These are phyloP conservation scores for Populus hybrid DNA, from an alignment of 441 rosid genomes.

Conservation along the genomic window DNA sequence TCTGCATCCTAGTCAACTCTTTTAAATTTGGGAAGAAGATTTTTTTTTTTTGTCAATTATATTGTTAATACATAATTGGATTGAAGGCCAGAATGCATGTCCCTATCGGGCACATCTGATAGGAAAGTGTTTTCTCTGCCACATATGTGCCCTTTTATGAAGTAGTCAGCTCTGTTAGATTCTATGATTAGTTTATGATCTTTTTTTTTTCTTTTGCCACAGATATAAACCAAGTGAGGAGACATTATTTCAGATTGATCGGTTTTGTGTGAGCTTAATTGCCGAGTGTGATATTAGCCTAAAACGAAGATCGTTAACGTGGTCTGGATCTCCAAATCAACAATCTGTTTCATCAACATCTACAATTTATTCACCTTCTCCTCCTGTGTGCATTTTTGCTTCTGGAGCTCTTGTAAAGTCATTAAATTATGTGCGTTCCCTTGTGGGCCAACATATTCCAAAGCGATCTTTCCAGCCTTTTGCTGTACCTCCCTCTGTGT, in stretches of 20 bases:
- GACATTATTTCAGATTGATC: constrained; percentile 84
- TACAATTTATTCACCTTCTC: constrained; percentile 53
- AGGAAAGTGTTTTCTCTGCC: constrained; percentile 5
- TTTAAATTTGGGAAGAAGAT: background rate
- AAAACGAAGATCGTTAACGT: constrained; percentile 49
- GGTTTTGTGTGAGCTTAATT: constrained; percentile 75
- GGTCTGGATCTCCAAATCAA: constrained; percentile 48
- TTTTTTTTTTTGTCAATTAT: background rate
- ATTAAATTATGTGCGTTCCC: constrained; percentile 89
- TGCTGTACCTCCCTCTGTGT: constrained; percentile 74
- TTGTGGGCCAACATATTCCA: constrained; percentile 84
- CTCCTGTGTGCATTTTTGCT: constrained; percentile 87
- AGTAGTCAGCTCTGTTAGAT: background rate
- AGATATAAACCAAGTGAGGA: constrained; percentile 98
- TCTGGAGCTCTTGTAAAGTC: constrained; percentile 90
- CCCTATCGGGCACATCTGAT: background rate
- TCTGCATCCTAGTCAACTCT: background rate
- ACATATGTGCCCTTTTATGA: background rate
- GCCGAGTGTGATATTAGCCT: constrained; percentile 71
- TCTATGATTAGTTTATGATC: constrained; percentile 20
- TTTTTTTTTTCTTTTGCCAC: constrained; percentile 33
- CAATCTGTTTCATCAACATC: constrained; percentile 41
- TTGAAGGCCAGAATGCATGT: background rate
- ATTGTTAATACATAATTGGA: background rate
- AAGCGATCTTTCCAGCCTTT: constrained; percentile 87